Conservation (phyloP, 1,139 yeast species). For the Wickerhamiella infanticola region DNA sequence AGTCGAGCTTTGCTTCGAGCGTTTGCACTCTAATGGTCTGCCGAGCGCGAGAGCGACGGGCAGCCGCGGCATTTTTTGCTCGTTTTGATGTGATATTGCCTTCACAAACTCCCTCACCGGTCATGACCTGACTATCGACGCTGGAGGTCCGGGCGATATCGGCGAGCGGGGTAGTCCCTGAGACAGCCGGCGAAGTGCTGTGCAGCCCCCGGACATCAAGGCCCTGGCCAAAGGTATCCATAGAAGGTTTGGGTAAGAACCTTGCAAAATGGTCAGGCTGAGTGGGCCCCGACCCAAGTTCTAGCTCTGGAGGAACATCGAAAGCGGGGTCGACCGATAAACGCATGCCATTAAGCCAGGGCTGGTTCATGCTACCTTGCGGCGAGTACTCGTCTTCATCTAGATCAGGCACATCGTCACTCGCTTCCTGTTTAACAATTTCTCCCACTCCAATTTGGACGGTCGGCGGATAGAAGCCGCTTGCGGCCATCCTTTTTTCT, state of each 20-base stretch:
- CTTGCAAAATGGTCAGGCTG: not conserved
- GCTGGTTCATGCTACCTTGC: not conserved
- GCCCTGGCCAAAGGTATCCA: not conserved
- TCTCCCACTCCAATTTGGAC: no score
- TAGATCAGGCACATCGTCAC: slow-evolving; percentile 26
- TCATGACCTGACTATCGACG: no score
- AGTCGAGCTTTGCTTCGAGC: not conserved
- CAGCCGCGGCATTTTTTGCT: not conserved
- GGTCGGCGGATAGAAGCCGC: no score
- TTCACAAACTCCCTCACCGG: not conserved
- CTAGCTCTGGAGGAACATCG: not conserved
- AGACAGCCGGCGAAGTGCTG: not conserved
- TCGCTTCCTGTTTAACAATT: slow-evolving; percentile 19
- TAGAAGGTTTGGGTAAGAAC: not conserved
- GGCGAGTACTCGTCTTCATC: not conserved
- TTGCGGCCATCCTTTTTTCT: not conserved
- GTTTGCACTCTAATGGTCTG: slow-evolving; percentile 3
- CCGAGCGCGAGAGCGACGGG: not conserved
- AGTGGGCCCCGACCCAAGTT: not conserved
- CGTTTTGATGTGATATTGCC: not conserved
- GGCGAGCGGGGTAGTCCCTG: not conserved
- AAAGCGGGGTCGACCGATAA: not conserved
- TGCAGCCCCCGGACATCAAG: not conserved
- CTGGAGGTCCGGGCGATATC: not conserved
- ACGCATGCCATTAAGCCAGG: not conserved